These are phyloP conservation scores for Ophiostoma perfectum DNA, from an alignment of 2,329 filamentous ascomycete species.

Conservation along the genomic window DNA sequence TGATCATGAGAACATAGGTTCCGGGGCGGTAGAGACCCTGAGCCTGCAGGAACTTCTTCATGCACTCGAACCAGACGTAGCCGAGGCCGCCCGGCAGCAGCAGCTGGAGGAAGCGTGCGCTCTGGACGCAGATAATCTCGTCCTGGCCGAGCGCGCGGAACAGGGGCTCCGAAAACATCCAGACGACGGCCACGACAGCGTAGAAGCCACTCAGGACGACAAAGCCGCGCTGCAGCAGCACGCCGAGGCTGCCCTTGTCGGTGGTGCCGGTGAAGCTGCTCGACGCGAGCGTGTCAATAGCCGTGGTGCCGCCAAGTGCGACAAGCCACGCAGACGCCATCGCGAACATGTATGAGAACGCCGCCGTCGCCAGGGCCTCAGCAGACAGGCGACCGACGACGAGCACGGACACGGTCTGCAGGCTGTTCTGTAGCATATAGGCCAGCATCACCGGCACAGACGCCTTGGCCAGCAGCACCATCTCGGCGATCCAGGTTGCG, in stretches of 20 bases:
- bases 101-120: slow-evolving; percentile 64
- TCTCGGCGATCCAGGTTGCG: slow-evolving; percentile 48
- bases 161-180: slow-evolving; percentile 63
- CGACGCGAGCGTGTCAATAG: slow-evolving; percentile 77
- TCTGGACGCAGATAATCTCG: slow-evolving; percentile 67
- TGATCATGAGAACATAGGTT: slow-evolving; percentile 76
- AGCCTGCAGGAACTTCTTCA: slow-evolving; percentile 84
- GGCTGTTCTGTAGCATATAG: slow-evolving; percentile 77
- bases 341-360: slow-evolving; percentile 91
- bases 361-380: slow-evolving; percentile 72
- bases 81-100: slow-evolving; percentile 77
- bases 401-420: slow-evolving; percentile 77
- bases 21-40: slow-evolving; percentile 83
- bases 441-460: slow-evolving; percentile 76
- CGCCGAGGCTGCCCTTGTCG: slow-evolving; percentile 71
- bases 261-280: slow-evolving; percentile 76
- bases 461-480: slow-evolving; percentile 61
- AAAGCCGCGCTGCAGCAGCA: slow-evolving; percentile 71
- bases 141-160: slow-evolving; percentile 74
- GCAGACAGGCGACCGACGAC: slow-evolving; percentile 75
- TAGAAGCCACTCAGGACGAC: slow-evolving; percentile 69
- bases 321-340: slow-evolving; percentile 87
- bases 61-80: slow-evolving; percentile 80
- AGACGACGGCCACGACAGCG: slow-evolving; percentile 64
- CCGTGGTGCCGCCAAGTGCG: slow-evolving; percentile 77